Evolutionary conservation across 2,329 filamentous ascomycete species (phyloP).

Genomic region (Arthrobotrys sphaeroides): DNA sequence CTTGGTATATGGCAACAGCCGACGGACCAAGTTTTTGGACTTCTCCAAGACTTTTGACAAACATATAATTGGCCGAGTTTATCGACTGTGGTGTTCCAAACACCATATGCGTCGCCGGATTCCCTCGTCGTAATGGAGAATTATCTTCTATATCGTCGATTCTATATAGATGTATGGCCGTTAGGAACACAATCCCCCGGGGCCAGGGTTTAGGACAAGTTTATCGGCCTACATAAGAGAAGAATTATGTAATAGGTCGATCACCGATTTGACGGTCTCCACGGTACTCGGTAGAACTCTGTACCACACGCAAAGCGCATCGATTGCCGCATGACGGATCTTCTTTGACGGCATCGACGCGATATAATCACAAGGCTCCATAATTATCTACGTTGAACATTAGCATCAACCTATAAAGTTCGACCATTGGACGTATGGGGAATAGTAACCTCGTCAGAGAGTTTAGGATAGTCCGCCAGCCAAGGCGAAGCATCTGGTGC

Average conservation of each 20-base stretch:
- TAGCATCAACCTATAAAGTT: background rate
- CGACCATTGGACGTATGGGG: background rate
- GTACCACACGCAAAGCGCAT: constrained; percentile 17
- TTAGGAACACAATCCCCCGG: background rate
- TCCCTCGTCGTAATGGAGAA: background rate
- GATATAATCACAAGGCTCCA: constrained; percentile 18
- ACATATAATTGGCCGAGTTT: constrained; percentile 24
- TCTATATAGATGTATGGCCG: background rate
- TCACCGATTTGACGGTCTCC: constrained; percentile 7
- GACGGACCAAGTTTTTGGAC: constrained; percentile 18
- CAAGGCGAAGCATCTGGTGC: background rate
- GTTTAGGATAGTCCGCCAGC: background rate
- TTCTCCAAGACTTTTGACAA: constrained; percentile 18
- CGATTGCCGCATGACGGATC: constrained; percentile 2
- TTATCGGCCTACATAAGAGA: background rate
- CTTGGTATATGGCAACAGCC: constrained; percentile 11
- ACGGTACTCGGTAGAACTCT: background rate
- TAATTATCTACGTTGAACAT: background rate
- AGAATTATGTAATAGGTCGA: constrained; percentile 14
- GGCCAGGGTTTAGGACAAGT: too few relatives aligned
- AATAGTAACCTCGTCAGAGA: background rate
- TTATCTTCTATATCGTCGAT: constrained; percentile 14
- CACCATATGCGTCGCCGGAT: background rate
- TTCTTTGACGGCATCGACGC: constrained; percentile 15
- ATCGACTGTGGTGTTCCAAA: constrained; percentile 20